These are phyloP conservation scores for Candida saitoana DNA, from an alignment of 805 yeast genomes.

Conservation along the genomic window DNA sequence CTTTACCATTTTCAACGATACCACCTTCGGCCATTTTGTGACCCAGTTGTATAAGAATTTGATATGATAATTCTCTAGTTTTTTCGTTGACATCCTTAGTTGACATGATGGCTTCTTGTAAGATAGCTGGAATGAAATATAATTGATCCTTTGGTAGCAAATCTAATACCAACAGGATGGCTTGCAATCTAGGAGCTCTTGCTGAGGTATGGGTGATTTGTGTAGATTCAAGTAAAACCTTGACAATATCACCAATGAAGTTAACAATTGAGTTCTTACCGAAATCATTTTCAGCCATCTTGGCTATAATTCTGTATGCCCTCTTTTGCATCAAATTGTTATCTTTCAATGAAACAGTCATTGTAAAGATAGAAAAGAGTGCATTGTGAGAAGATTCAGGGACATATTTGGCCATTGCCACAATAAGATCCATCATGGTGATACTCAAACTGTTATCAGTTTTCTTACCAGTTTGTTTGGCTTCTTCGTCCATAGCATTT, in stretches of 20 bases:
- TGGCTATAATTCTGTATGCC: slow-evolving; percentile 74
- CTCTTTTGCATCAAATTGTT: slow-evolving; percentile 81
- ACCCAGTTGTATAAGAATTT: slow-evolving; percentile 76
- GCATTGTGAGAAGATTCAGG: slow-evolving; percentile 70
- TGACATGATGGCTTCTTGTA: slow-evolving; percentile 84
- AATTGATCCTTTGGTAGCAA: slow-evolving; percentile 62
- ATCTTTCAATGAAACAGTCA: slow-evolving; percentile 50
- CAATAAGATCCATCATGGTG: slow-evolving; percentile 88
- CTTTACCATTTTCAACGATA: slow-evolving; percentile 55
- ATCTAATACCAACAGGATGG: slow-evolving; percentile 58
- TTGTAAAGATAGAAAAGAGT: slow-evolving; percentile 70
- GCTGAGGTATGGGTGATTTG: slow-evolving; percentile 65
- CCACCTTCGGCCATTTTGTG: slow-evolving; percentile 70
- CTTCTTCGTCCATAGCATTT: slow-evolving; percentile 63
- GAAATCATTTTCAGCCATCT: slow-evolving; percentile 61
- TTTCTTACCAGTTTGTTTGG: slow-evolving; percentile 19
- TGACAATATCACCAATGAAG: slow-evolving; percentile 57
- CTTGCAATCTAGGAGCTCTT: slow-evolving; percentile 71
- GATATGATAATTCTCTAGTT: slow-evolving; percentile 77
- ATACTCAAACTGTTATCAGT: slow-evolving; percentile 56
- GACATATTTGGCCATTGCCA: slow-evolving; percentile 80
- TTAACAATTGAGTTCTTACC: slow-evolving; percentile 54
- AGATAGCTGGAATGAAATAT: slow-evolving; percentile 72
- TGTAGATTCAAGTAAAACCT: slow-evolving; percentile 54
- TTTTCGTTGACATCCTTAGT: slow-evolving; percentile 93